Conservation (phyloP, 495 filamentous ascomycete genomes). For the Hypoxylon crocopeplum region DNA sequence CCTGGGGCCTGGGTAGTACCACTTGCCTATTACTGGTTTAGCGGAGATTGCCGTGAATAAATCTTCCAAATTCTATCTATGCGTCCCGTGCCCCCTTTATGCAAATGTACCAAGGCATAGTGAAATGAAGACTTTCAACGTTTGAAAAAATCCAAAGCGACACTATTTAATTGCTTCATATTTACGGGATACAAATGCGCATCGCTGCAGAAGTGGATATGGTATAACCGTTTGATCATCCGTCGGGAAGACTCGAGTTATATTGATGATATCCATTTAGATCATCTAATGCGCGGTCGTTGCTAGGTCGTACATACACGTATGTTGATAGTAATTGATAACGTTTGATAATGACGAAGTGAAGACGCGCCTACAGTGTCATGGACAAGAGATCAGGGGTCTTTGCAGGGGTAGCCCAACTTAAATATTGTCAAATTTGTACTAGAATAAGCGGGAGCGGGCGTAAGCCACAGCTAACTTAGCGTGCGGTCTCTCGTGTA, state of each 20-base stretch:
- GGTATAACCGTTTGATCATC: no score
- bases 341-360: background rate
- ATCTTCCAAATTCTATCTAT: background rate
- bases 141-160: background rate
- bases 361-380: background rate
- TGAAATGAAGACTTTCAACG: background rate
- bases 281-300: slow-evolving; percentile 7
- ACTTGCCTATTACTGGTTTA: background rate
- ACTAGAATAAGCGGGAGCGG: no score
- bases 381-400: background rate
- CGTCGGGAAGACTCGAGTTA: background rate
- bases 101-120: background rate
- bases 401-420: slow-evolving; percentile 3
- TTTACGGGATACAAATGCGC: no score
- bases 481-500: no score
- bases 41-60: slow-evolving; percentile 12
- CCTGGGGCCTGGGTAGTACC: no score
- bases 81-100: slow-evolving; percentile 12
- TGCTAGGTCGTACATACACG: slow-evolving; percentile 9
- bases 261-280: slow-evolving; percentile 1
- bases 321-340: background rate
- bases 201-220: no score
- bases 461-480: no score
- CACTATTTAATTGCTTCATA: no score
- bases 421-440: no score